A percentile compares a stretch with the other conserved stretches of the same genome.
Evolutionary conservation across 2,329 filamentous ascomycete species (phyloP).

Genomic region (Penicillium sp.): DNA sequence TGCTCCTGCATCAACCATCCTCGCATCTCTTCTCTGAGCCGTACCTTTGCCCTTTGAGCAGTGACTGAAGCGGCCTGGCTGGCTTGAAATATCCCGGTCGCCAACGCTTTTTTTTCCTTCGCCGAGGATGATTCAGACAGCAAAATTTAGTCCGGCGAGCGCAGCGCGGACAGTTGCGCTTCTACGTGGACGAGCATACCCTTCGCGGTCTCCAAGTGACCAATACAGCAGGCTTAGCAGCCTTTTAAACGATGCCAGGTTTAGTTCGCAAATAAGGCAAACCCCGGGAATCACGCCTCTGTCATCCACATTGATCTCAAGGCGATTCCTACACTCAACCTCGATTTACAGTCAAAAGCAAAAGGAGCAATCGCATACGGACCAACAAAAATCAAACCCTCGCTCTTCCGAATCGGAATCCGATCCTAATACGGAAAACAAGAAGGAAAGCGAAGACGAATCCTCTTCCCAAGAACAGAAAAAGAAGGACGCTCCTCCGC

Average conservation of each 20-base stretch:
- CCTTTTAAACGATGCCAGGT: conserved; percentile 31
- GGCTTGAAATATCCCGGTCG: not conserved
- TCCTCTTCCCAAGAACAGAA: conserved; percentile 48
- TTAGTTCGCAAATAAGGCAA: conserved; percentile 36
- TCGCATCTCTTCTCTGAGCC: conserved; percentile 15
- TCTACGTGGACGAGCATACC: conserved; percentile 31
- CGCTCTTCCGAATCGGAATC: conserved; percentile 32
- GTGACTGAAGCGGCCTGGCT: not conserved
- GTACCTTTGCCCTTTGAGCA: not conserved
- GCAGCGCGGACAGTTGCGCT: conserved; percentile 34
- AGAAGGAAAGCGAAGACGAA: conserved; percentile 34
- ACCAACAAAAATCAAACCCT: conserved; percentile 20
- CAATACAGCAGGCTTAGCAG: conserved; percentile 28
- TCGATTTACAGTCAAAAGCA: conserved; percentile 31
- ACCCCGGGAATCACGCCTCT: conserved; percentile 15
- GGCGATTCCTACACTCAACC: conserved; percentile 34
- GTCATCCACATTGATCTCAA: conserved; percentile 18
- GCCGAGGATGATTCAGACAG: conserved; percentile 38
- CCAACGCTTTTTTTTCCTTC: not conserved
- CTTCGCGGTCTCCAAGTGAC: conserved; percentile 28
- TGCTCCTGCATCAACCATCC: conserved; percentile 6
- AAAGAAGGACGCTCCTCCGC: conserved; percentile 68
- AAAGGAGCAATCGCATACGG: conserved; percentile 33
- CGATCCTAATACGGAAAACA: conserved; percentile 45
- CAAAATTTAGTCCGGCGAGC: conserved; percentile 29